Percentiles rank a stretch among this genome's conserved stretches.
These are phyloP conservation scores for Colletotrichum echinochloae DNA, from an alignment of 2,329 filamentous ascomycete genomes.

Conservation along the genomic window DNA sequence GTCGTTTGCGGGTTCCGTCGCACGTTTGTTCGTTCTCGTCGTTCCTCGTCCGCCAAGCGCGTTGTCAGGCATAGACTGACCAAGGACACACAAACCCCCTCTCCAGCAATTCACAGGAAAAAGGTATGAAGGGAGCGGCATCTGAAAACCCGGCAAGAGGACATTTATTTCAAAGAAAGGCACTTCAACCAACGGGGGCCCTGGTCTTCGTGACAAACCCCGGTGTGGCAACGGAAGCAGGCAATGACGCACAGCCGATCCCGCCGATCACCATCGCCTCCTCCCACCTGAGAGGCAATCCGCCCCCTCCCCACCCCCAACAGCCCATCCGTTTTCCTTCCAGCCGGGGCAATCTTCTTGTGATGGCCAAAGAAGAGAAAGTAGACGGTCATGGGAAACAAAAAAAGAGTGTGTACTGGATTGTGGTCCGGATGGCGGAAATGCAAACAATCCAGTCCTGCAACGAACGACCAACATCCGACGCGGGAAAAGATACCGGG, in stretches of 20 bases:
- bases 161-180: not conserved
- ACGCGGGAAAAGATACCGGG: no score
- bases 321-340: not conserved
- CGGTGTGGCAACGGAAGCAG: not conserved
- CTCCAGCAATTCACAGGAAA: not conserved
- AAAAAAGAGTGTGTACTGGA: not conserved
- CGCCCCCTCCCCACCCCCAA: no score
- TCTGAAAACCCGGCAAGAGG: no score
- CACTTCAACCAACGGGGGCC: not conserved
- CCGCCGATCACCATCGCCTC: slow-evolving; percentile 37
- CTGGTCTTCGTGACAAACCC: not conserved
- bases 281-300: slow-evolving; percentile 31
- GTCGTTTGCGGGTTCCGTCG: not conserved
- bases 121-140: accelerated
- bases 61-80: not conserved
- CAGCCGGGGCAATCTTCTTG: not conserved
- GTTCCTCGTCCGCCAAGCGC: not conserved
- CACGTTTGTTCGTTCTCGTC: not conserved
- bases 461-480: no score
- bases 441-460: not conserved
- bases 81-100: not conserved
- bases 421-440: not conserved
- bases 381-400: accelerated
- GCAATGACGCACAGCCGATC: slow-evolving; percentile 36
- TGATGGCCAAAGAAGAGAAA: not conserved